Conservation (phyloP, 345 rosid species). For the Mercurialis annua region DNA sequence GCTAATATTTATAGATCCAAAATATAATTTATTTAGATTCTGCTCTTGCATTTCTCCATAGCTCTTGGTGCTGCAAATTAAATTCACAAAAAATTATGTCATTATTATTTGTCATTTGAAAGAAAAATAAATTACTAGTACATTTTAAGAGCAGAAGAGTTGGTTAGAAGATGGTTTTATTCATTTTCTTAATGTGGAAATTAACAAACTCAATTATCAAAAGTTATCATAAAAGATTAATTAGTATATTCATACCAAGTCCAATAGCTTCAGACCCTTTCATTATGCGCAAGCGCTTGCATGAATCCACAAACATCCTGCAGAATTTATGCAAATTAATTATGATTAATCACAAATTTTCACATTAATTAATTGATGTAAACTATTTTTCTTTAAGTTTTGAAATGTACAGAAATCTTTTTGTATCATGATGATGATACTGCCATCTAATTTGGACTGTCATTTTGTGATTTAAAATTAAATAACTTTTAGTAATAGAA, state of each 20-base stretch:
- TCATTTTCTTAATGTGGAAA: not conserved
- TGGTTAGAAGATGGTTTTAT: not conserved
- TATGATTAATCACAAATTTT: not conserved
- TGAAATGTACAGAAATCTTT: no score
- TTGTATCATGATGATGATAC: not conserved
- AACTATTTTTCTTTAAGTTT: no score
- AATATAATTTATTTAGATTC: conserved; percentile 29
- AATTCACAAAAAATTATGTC: not conserved
- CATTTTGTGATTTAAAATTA: no score
- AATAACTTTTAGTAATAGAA: no score
- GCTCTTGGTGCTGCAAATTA: conserved; percentile 50
- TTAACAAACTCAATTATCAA: not conserved
- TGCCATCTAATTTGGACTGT: not conserved
- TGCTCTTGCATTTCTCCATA: conserved; percentile 64
- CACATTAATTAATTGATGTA: not conserved
- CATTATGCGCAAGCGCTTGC: conserved; percentile 96
- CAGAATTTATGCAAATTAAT: conserved; percentile 6
- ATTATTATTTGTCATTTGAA: not conserved
- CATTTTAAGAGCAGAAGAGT: not conserved
- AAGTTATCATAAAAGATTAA: not conserved
- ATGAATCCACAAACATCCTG: conserved; percentile 96
- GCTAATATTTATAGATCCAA: not conserved
- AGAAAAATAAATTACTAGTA: not conserved
- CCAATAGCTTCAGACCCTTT: conserved; percentile 97
- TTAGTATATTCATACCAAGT: conserved; percentile 46